These are phyloP conservation scores for Podaxis sp. DNA, from an alignment of 768 basidiomycete species.

Conservation along the genomic window DNA sequence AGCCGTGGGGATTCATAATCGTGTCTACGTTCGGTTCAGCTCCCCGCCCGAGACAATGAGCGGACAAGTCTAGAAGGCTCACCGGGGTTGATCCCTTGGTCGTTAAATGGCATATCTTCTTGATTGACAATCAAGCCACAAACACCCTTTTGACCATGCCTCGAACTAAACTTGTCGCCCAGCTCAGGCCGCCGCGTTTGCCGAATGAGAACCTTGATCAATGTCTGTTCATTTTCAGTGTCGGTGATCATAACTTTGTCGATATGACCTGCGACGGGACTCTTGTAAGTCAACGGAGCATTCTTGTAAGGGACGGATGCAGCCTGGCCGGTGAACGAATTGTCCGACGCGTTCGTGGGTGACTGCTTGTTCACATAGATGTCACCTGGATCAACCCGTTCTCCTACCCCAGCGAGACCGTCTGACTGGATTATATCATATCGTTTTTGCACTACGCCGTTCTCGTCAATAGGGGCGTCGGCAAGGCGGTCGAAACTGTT, in stretches of 20 bases:
- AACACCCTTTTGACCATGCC: slow-evolving; percentile 99
- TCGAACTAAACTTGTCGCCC: slow-evolving; percentile 97
- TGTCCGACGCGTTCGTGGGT: slow-evolving; percentile 91
- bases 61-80: slow-evolving; percentile 23
- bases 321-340: slow-evolving; percentile 81
- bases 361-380: slow-evolving; percentile 97
- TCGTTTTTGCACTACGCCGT: slow-evolving; percentile 74
- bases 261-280: slow-evolving; percentile 88
- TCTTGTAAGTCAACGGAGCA: slow-evolving; percentile 90
- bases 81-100: slow-evolving; percentile 94
- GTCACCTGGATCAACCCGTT: slow-evolving; percentile 89
- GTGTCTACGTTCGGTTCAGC: slow-evolving; percentile 56
- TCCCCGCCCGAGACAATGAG: slow-evolving; percentile 5
- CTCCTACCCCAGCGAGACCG: slow-evolving; percentile 93
- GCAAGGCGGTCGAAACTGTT: slow-evolving; percentile 88
- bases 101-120: slow-evolving; percentile 99
- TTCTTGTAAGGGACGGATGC: slow-evolving; percentile 89
- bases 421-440: slow-evolving; percentile 92
- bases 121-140: slow-evolving; percentile 99
- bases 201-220: slow-evolving; percentile 96
- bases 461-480: slow-evolving; percentile 85
- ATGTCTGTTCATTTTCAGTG: slow-evolving; percentile 92
- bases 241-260: slow-evolving; percentile 99
- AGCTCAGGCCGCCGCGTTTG: slow-evolving; percentile 96
- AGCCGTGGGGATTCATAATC: slow-evolving; percentile 99